These are phyloP conservation scores for Scutellaria barbata DNA, from an alignment of 257 asterid genomes.

Conservation along the genomic window DNA sequence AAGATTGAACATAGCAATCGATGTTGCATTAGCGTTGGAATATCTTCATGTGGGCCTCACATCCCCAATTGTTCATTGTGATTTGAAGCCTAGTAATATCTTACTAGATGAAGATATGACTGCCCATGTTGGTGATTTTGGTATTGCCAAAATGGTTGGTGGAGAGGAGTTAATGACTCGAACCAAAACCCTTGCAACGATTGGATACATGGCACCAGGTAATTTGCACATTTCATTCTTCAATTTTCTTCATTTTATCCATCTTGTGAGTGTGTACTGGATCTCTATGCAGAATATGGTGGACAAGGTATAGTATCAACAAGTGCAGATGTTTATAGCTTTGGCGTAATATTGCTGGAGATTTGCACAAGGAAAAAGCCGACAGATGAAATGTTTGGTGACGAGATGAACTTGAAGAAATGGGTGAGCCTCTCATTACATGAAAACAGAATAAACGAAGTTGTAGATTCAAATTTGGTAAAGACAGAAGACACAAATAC, in stretches of 20 bases:
- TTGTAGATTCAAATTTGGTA: slow-evolving; percentile 33
- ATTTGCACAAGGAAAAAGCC: no score
- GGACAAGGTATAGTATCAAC: not conserved
- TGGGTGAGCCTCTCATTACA: no score
- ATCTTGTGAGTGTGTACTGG: not conserved
- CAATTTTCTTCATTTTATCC: not conserved
- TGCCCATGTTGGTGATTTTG: slow-evolving; percentile 42
- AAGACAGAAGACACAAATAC: slow-evolving; percentile 9
- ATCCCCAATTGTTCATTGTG: slow-evolving; percentile 41
- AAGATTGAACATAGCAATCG: slow-evolving; percentile 36
- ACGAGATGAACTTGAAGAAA: no score
- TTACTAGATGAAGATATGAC: slow-evolving; percentile 39
- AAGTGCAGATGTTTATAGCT: no score
- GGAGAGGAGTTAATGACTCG: not conserved
- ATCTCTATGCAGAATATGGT: slow-evolving; percentile 42
- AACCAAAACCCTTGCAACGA: no score
- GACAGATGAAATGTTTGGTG: no score
- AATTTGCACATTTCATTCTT: no score
- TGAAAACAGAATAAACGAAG: slow-evolving; percentile 5
- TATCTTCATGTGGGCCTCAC: slow-evolving; percentile 40
- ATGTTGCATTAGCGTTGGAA: slow-evolving; percentile 38
- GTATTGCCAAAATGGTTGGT: slow-evolving; percentile 38
- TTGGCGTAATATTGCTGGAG: no score
- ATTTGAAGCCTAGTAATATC: slow-evolving; percentile 43
- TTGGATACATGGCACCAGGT: no score